Conservation (phyloP, 1,284 basidiomycete species). For the Tausonia pullulans region DNA sequence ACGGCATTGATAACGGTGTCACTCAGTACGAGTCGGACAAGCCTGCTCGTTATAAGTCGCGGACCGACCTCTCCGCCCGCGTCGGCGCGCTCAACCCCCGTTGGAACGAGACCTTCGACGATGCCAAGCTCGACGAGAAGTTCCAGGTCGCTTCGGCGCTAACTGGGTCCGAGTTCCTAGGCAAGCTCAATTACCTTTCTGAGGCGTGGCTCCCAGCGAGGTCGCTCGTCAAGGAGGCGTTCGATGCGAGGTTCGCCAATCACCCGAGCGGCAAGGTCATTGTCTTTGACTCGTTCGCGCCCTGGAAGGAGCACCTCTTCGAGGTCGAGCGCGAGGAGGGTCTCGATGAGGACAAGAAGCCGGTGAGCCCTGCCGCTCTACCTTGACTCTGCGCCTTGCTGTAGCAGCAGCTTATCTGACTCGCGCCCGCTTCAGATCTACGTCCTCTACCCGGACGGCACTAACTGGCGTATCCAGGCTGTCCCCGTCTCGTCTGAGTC, state of each 20-base stretch:
- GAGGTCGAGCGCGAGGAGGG: conserved; percentile 56
- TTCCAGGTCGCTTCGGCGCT: conserved; percentile 72
- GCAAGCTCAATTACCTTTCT: conserved; percentile 67
- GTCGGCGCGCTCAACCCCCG: conserved; percentile 71
- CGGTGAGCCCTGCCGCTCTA: conserved; percentile 23
- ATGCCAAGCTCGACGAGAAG: conserved; percentile 56
- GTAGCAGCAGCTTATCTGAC: not conserved
- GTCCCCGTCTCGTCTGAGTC: conserved; percentile 71
- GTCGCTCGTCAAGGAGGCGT: conserved; percentile 59
- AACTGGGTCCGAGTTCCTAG: conserved; percentile 78
- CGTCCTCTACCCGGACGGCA: conserved; percentile 76
- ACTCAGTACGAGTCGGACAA: conserved; percentile 52
- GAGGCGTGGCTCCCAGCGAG: conserved; percentile 89
- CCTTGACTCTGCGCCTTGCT: not conserved
- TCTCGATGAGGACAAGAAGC: conserved; percentile 41
- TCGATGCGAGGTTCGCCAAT: conserved; percentile 51
- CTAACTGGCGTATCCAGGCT: conserved; percentile 88
- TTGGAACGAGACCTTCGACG: conserved; percentile 70
- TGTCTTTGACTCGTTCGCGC: conserved; percentile 43
- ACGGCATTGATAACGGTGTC: conserved; percentile 88
- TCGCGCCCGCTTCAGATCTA: conserved; percentile 44
- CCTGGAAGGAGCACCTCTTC: conserved; percentile 77
- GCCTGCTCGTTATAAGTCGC: conserved; percentile 53
- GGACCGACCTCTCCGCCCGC: conserved; percentile 71
- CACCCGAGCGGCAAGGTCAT: conserved; percentile 68